Base-by-base conservation (phyloP, 1,284 basidiomycete genomes). In the Rhodotorula sp. region DNA sequence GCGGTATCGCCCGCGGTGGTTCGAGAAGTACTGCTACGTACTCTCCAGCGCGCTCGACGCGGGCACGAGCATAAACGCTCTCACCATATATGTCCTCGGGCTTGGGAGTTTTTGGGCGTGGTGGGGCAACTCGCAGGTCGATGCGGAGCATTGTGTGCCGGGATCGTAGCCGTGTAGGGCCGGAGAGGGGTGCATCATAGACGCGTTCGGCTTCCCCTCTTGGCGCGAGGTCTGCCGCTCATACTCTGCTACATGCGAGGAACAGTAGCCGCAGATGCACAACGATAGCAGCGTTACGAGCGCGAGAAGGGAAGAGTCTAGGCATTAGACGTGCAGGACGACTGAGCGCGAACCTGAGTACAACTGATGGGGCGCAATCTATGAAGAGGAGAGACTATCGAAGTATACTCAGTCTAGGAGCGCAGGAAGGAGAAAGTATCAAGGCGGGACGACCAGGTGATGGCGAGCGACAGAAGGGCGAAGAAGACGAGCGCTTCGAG, bases 21-120 rank as follows among this genome's bases (percentile, higher is more conserved):
- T 78, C 61, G 79, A 79, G 58, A 80, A 80, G 76, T 77, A 67
- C 69, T 67, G 67, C 63, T 78, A 78, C 69, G 73, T 78, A n/a
- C 67, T 76, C 36, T 69, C 69, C 3, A 64, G 65, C 8, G 77
- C 77, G 12, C 62, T 78, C 32, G 80, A 80, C 64, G 79, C 79
- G 3, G 80, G 78, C 15, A 80, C 79, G 8, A 74, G 71, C 41
- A 72, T 80, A 55, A 78, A 80, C 54, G 80, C 80, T 0, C 57
- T 80, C 29, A 61, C 73, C 4, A 69, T 79, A n/a, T 80, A 80
- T 66, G 19, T 80, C 7, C 61, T 80, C 22, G 73, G 76, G 0
- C 51, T 79, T 8, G 61, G 62, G 19, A 71, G 62, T 5, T 73
- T 76, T n/a, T 58, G 55, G 62, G 36, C 50, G 10, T 78, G 76